Conservation (phyloP, 2,329 filamentous ascomycete species). For the Trematosphaeria pertusa region DNA sequence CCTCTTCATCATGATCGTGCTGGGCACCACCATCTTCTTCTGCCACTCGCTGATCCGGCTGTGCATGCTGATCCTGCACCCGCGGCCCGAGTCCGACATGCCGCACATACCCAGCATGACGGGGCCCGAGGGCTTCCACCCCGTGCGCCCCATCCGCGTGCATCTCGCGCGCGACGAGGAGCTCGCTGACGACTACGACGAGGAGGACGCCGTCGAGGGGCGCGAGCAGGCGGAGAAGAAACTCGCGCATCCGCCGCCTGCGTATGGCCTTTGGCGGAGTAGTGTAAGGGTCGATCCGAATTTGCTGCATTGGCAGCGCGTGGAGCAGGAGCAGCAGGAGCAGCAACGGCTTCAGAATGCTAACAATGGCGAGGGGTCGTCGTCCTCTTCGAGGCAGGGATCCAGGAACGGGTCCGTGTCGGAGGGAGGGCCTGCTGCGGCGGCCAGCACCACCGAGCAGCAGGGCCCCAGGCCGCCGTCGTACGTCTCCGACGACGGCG, state of each 20-base stretch:
- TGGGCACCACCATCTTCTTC: slow-evolving; percentile 79
- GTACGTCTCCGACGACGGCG: slow-evolving; percentile 77
- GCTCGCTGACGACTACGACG: slow-evolving; percentile 60
- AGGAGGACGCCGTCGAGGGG: slow-evolving; percentile 37
- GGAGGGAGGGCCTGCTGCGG: background rate
- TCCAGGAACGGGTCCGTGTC: slow-evolving; percentile 12
- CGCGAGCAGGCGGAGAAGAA: slow-evolving; percentile 27
- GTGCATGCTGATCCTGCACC: slow-evolving; percentile 68
- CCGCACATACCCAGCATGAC: slow-evolving; percentile 56
- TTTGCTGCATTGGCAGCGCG: slow-evolving; percentile 80
- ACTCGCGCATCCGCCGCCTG: slow-evolving; percentile 66
- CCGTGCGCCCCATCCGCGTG: slow-evolving; percentile 76
- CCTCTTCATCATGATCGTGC: slow-evolving; percentile 77
- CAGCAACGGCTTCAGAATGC: background rate
- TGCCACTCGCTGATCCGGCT: slow-evolving; percentile 78
- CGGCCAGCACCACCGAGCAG: background rate
- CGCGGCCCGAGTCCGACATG: slow-evolving; percentile 30
- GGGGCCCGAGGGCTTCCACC: slow-evolving; percentile 71
- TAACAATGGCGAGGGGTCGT: background rate
- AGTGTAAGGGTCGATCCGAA: slow-evolving; percentile 84
- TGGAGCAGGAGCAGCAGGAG: slow-evolving; percentile 28
- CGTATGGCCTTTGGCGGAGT: slow-evolving; percentile 84
- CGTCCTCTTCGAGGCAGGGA: background rate
- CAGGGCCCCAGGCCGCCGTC: slow-evolving; percentile 68
- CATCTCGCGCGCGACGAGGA: slow-evolving; percentile 78